Evolutionary conservation across 495 filamentous ascomycete genomes (phyloP).

Genomic region (Penicillium paxilli): DNA sequence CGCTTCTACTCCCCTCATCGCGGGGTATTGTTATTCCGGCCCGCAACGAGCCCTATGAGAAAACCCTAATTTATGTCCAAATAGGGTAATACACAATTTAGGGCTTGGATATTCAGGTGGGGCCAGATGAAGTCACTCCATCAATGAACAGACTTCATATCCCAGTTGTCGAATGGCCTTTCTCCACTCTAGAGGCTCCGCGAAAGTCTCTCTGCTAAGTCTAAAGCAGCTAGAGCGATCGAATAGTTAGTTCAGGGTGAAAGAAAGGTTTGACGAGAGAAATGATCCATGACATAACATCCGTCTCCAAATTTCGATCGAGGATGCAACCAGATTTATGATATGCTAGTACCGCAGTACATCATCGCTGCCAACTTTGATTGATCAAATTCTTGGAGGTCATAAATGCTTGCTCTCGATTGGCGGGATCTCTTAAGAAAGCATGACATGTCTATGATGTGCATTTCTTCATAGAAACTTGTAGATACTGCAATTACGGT

Average conservation of each 20-base stretch:
- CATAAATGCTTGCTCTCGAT: background rate
- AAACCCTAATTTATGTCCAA: constrained; percentile 24
- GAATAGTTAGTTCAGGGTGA: too few relatives aligned
- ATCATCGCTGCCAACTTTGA: constrained; percentile 11
- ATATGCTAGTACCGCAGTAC: background rate
- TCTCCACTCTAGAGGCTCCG: background rate
- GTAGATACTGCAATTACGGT: too few relatives aligned
- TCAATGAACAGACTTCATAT: background rate
- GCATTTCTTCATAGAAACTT: constrained; percentile 32
- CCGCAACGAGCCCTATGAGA: constrained; percentile 30
- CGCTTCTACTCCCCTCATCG: constrained; percentile 28
- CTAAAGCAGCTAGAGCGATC: background rate
- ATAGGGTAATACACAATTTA: constrained; percentile 14
- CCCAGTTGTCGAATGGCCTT: background rate
- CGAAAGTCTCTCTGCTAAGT: background rate
- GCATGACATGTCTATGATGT: constrained; percentile 44
- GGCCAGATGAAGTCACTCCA: constrained; percentile 24
- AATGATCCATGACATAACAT: too few relatives aligned
- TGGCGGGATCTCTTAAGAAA: background rate
- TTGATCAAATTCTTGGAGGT: background rate
- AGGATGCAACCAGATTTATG: too few relatives aligned
- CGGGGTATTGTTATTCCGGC: constrained; percentile 29
- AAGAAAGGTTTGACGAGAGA: too few relatives aligned
- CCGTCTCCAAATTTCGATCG: too few relatives aligned
- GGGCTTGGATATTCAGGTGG: constrained; percentile 27